phyloP scores from a whole-genome alignment of 1,139 yeast species.

The Saccharomyces pastorianus region DNA sequence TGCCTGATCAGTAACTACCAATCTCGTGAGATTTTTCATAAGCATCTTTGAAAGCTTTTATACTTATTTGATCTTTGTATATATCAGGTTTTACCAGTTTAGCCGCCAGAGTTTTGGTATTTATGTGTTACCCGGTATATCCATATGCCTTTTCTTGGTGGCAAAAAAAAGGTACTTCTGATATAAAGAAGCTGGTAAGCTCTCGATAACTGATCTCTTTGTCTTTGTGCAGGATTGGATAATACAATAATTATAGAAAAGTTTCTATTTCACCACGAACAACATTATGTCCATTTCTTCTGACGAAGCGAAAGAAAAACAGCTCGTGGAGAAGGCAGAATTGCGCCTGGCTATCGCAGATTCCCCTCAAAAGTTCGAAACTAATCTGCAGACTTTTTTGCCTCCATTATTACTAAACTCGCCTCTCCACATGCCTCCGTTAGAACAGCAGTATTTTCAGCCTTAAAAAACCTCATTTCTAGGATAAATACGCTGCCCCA shows the following conservation, averaged over 20 bases:
- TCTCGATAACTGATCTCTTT: not conserved
- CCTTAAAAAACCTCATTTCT: constrained; percentile 59
- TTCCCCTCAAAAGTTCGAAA: constrained; percentile 55
- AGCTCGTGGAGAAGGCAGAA: constrained; percentile 68
- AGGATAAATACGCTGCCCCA: constrained; percentile 52
- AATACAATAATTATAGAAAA: not conserved
- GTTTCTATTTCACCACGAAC: not conserved
- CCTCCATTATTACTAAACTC: constrained; percentile 69
- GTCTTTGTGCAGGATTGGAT: not conserved
- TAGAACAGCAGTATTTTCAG: constrained; percentile 56
- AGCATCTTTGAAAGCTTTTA: not conserved
- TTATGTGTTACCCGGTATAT: not conserved
- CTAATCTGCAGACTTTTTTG: constrained; percentile 53
- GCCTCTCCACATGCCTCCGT: constrained; percentile 66
- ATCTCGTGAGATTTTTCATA: too few species aligned
- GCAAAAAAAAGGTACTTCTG: not conserved
- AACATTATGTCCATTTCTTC: not conserved
- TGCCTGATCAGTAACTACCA: not conserved
- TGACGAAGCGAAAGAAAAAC: constrained; percentile 42
- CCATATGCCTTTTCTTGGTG: not conserved
- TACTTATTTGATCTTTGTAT: not conserved
- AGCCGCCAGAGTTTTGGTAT: not conserved
- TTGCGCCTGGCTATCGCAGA: constrained; percentile 73
- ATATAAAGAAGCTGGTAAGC: not conserved
- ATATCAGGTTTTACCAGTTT: not conserved